Evolutionary conservation across 371 early-diverging fungal genomes (phyloP).

Genomic region (Encephalitozoon cuniculi): DNA sequence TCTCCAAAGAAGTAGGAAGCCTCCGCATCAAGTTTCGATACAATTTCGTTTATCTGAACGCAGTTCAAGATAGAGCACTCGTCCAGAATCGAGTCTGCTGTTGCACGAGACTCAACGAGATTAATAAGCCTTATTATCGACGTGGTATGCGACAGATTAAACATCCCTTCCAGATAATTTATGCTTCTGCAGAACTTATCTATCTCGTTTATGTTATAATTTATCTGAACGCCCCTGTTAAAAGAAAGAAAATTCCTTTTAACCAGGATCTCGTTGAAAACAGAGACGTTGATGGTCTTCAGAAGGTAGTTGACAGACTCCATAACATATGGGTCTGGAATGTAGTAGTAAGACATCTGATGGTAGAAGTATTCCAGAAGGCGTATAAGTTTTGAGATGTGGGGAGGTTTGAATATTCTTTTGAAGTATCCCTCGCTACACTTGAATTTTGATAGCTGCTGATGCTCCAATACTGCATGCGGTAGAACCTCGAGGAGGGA

Average conservation of each 20-base stretch:
- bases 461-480: conserved; percentile 40
- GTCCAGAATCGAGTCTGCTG: conserved; percentile 1
- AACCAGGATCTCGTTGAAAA: conserved; percentile 46
- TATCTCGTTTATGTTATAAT: conserved; percentile 50
- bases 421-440: conserved; percentile 31
- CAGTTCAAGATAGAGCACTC: conserved; percentile 18
- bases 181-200: conserved; percentile 37
- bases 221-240: conserved; percentile 46
- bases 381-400: conserved; percentile 21
- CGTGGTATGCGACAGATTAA: conserved; percentile 19
- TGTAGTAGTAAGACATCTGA: conserved; percentile 28
- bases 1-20: conserved; percentile 2
- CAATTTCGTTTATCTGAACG: conserved; percentile 22
- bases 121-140: conserved; percentile 38
- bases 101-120: not conserved
- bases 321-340: conserved; percentile 35
- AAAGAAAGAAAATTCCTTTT: conserved; percentile 40
- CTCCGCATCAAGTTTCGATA: conserved; percentile 7
- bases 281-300: conserved; percentile 20
- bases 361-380: conserved; percentile 36
- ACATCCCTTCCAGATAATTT: conserved; percentile 24
- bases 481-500: conserved; percentile 22
- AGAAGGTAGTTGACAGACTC: conserved; percentile 27
- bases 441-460: conserved; percentile 45
- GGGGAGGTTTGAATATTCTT: conserved; percentile 26